phyloP scores from a whole-genome alignment of 1,284 basidiomycete species.

The Sutorius eximius region DNA sequence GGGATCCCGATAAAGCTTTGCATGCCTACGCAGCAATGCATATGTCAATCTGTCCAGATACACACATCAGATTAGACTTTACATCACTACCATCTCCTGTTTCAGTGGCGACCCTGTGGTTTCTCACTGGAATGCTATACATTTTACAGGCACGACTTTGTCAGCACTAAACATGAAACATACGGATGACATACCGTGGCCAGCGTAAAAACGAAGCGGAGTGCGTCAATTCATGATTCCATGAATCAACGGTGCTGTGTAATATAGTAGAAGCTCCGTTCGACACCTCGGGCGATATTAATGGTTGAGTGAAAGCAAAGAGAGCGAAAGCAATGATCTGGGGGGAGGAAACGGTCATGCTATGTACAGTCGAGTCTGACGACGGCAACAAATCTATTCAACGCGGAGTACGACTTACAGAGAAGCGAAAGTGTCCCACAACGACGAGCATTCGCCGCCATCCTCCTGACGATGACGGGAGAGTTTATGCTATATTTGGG shows the following conservation, averaged over 20 bases:
- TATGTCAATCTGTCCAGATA: not conserved
- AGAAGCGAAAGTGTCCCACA: too few relatives aligned
- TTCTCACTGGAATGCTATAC: not conserved
- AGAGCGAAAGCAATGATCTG: too few relatives aligned
- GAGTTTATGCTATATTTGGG: too few relatives aligned
- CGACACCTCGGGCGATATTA: not conserved
- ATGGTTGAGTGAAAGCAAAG: too few relatives aligned
- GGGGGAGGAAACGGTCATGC: too few relatives aligned
- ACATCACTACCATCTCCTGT: not conserved
- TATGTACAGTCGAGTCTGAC: too few relatives aligned
- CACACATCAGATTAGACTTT: not conserved
- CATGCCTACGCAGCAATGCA: not conserved
- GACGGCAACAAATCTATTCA: too few relatives aligned
- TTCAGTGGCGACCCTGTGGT: not conserved
- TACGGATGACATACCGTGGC: not conserved
- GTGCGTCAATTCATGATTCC: too few relatives aligned
- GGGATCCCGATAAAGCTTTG: not conserved
- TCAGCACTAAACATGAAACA: not conserved
- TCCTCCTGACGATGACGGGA: too few relatives aligned
- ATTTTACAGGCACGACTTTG: not conserved
- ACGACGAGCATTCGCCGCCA: too few relatives aligned
- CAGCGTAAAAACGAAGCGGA: too few relatives aligned
- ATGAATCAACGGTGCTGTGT: not conserved
- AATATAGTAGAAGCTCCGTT: not conserved
- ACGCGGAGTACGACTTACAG: too few relatives aligned